Evolutionary conservation across 225 moss, liverwort and hornwort genomes (phyloP).

Genomic region (Asterella californica): DNA sequence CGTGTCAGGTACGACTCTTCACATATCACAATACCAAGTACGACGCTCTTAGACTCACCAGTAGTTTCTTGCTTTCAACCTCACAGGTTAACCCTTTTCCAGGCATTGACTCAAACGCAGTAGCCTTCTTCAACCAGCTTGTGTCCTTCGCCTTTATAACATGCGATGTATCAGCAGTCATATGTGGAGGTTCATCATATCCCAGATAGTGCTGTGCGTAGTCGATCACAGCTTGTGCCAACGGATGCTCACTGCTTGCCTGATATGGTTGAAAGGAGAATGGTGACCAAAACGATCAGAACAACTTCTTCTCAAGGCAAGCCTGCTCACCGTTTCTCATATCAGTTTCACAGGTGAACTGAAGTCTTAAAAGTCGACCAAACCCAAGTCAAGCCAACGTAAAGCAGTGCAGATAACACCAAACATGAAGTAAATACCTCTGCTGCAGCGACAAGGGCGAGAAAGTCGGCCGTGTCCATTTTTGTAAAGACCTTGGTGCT

Average conservation of each 20-base stretch:
- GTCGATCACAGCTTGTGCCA: slow-evolving; percentile 79
- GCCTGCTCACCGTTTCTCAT: not conserved
- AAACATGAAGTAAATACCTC: slow-evolving; percentile 42
- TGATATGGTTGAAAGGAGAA: slow-evolving; percentile 15
- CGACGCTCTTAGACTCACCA: slow-evolving; percentile 36
- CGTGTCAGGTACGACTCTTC: not conserved
- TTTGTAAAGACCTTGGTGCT: slow-evolving; percentile 60
- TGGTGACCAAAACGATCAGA: not conserved
- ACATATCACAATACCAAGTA: not conserved
- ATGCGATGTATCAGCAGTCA: slow-evolving; percentile 43
- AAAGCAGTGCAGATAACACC: not conserved
- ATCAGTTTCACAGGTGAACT: not conserved
- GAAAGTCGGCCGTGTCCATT: slow-evolving; percentile 73
- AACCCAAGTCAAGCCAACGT: not conserved
- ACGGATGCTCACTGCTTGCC: slow-evolving; percentile 79
- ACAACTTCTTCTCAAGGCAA: not conserved
- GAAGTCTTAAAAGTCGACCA: not conserved
- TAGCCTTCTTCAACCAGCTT: slow-evolving; percentile 68
- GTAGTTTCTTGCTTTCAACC: slow-evolving; percentile 44
- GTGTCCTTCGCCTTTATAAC: slow-evolving; percentile 52
- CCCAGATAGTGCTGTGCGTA: slow-evolving; percentile 76
- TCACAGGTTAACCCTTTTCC: slow-evolving; percentile 68
- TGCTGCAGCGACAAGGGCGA: slow-evolving; percentile 69
- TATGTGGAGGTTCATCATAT: slow-evolving; percentile 36
- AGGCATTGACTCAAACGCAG: slow-evolving; percentile 57